Conservation (phyloP, 805 yeast genomes). For the Komagataella pseudopastoris region DNA sequence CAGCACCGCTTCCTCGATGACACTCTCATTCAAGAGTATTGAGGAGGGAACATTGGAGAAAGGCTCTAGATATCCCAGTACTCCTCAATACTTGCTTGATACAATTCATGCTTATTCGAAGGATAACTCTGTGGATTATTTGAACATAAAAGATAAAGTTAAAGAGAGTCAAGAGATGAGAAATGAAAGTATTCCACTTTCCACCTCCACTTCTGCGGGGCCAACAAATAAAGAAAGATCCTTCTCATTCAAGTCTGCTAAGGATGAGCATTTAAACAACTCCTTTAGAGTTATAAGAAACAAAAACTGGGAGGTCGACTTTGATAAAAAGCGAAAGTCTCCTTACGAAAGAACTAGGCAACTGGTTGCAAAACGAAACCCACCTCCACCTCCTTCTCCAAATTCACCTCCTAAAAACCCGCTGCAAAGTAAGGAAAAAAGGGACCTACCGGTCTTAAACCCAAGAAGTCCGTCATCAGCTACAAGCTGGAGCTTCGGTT, state of each 20-base stretch:
- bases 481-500: neutral
- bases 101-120: conserved; percentile 10
- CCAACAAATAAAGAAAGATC: neutral
- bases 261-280: conserved; percentile 7
- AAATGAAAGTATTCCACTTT: neutral
- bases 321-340: conserved; percentile 65
- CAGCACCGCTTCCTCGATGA: conserved; percentile 39
- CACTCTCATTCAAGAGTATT: conserved; percentile 36
- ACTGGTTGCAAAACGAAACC: conserved; percentile 55
- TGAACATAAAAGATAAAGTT: conserved; percentile 37
- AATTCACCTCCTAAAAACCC: neutral
- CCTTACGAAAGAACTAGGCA: conserved; percentile 47
- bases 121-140: conserved; percentile 30
- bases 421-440: conserved; percentile 6
- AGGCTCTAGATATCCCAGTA: conserved; percentile 31
- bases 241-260: neutral
- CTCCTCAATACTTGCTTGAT: conserved; percentile 56
- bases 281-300: conserved; percentile 58
- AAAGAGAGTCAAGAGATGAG: neutral
- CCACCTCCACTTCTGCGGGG: neutral
- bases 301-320: conserved; percentile 63
- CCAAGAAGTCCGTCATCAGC: neutral
- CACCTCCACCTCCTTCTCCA: conserved; percentile 52
- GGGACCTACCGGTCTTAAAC: conserved; percentile 8
- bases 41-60: conserved; percentile 19